Conservation (phyloP, 2,329 filamentous ascomycete species). For the Neoarthrinium moseri region DNA sequence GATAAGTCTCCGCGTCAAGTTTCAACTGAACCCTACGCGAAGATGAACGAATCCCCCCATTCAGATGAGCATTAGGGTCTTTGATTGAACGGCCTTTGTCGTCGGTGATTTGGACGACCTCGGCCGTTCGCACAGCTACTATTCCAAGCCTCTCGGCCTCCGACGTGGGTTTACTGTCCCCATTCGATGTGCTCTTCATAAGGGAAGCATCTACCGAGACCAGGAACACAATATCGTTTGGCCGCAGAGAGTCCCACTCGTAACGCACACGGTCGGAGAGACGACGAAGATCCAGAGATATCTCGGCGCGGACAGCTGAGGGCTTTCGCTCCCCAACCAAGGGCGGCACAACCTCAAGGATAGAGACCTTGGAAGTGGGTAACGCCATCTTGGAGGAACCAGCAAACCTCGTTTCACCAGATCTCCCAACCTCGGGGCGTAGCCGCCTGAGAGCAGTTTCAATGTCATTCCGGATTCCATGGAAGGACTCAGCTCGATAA, state of each 20-base stretch:
- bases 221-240: constrained; percentile 88
- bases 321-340: constrained; percentile 81
- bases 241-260: constrained; percentile 87
- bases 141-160: constrained; percentile 66
- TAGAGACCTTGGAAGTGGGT: constrained; percentile 79
- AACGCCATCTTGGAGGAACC: constrained; percentile 92
- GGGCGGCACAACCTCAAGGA: constrained; percentile 81
- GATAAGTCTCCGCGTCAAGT: constrained; percentile 76
- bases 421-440: constrained; percentile 63
- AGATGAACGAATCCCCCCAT: constrained; percentile 60
- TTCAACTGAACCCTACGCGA: constrained; percentile 74
- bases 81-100: constrained; percentile 76
- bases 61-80: constrained; percentile 59
- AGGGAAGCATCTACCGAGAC: constrained; percentile 68
- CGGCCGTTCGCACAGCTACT: constrained; percentile 72
- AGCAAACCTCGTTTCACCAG: constrained; percentile 70
- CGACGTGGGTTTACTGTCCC: constrained; percentile 39
- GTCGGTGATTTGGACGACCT: constrained; percentile 82
- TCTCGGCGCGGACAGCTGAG: constrained; percentile 82
- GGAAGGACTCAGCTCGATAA: constrained; percentile 89
- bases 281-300: constrained; percentile 78
- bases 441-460: constrained; percentile 79
- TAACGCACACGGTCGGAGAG: constrained; percentile 72
- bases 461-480: constrained; percentile 88
- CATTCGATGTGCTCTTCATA: constrained; percentile 53